phyloP scores from a whole-genome alignment of 2,329 filamentous ascomycete species.

The Berkeleyomyces rouxiae region DNA sequence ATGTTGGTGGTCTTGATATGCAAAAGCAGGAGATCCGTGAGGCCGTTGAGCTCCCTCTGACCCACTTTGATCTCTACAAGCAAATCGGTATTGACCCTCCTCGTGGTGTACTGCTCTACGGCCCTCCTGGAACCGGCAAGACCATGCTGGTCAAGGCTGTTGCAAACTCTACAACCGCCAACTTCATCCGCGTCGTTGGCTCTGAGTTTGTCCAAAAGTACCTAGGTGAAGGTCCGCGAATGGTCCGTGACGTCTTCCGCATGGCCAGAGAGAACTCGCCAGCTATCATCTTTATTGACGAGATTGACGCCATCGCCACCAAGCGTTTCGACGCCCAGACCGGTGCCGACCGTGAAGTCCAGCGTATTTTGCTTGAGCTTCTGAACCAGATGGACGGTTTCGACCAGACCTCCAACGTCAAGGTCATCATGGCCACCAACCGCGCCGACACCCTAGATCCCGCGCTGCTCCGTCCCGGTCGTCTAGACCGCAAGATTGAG shows the following conservation, averaged over 20 bases:
- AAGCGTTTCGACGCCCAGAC: slow-evolving; percentile 99
- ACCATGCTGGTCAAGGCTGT: slow-evolving; percentile 98
- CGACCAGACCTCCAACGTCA: slow-evolving; percentile 96
- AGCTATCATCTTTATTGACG: slow-evolving; percentile 98
- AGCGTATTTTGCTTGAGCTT: slow-evolving; percentile 91
- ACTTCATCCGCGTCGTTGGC: slow-evolving; percentile 94
- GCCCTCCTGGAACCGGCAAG: slow-evolving; percentile 89
- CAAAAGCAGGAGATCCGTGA: slow-evolving; percentile 99
- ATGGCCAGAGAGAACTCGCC: slow-evolving; percentile 98
- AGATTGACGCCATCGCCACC: slow-evolving; percentile 96
- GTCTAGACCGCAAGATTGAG: slow-evolving; percentile 95
- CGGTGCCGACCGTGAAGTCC: slow-evolving; percentile 91
- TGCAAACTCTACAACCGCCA: slow-evolving; percentile 93
- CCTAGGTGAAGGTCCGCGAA: slow-evolving; percentile 88
- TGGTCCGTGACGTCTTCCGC: slow-evolving; percentile 97
- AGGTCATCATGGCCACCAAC: slow-evolving; percentile 99
- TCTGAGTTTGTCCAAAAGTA: slow-evolving; percentile 99
- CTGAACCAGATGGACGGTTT: slow-evolving; percentile 99
- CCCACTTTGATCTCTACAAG: slow-evolving; percentile 96
- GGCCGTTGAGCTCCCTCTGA: slow-evolving; percentile 89
- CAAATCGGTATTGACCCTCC: slow-evolving; percentile 98
- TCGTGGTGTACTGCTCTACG: slow-evolving; percentile 88
- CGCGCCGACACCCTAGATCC: slow-evolving; percentile 93
- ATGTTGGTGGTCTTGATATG: slow-evolving; percentile 96
- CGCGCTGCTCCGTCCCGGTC: slow-evolving; percentile 80